Evolutionary conservation across 345 rosid species (phyloP).

Genomic region (Stellera chamaejasme): DNA sequence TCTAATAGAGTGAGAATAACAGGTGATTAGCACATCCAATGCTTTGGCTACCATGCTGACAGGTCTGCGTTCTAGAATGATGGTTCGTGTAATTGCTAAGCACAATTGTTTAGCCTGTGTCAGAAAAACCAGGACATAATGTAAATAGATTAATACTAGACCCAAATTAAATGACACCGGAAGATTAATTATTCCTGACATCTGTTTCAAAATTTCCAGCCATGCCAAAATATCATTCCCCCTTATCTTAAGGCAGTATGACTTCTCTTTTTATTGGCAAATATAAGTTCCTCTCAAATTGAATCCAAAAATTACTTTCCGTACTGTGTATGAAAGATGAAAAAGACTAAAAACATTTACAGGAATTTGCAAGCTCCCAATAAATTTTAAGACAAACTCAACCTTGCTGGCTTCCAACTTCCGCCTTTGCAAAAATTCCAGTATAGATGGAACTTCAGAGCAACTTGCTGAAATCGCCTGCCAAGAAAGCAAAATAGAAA

Average conservation of each 20-base stretch:
- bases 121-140: slow-evolving; percentile 13
- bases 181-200: slow-evolving; percentile 1
- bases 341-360: too few species aligned
- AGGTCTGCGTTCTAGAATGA: slow-evolving; percentile 87
- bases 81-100: slow-evolving; percentile 57
- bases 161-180: not conserved
- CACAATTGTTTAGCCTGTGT: slow-evolving; percentile 88
- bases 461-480: slow-evolving; percentile 94
- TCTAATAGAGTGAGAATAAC: slow-evolving; percentile 61
- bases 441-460: slow-evolving; percentile 80
- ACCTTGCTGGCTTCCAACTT: slow-evolving; percentile 94
- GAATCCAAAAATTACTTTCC: too few species aligned
- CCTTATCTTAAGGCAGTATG: too few species aligned
- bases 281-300: too few species aligned
- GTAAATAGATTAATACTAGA: slow-evolving; percentile 3
- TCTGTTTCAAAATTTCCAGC: not conserved
- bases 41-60: slow-evolving; percentile 67
- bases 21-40: slow-evolving; percentile 66
- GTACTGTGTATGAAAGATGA: too few species aligned
- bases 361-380: too few species aligned
- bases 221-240: too few species aligned
- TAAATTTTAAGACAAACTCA: slow-evolving; percentile 6
- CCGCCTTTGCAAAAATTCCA: slow-evolving; percentile 88
- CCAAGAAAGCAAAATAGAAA: slow-evolving; percentile 18
- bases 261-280: too few species aligned